phyloP scores from a whole-genome alignment of 495 filamentous ascomycete species.

The Tuber magnatum region DNA sequence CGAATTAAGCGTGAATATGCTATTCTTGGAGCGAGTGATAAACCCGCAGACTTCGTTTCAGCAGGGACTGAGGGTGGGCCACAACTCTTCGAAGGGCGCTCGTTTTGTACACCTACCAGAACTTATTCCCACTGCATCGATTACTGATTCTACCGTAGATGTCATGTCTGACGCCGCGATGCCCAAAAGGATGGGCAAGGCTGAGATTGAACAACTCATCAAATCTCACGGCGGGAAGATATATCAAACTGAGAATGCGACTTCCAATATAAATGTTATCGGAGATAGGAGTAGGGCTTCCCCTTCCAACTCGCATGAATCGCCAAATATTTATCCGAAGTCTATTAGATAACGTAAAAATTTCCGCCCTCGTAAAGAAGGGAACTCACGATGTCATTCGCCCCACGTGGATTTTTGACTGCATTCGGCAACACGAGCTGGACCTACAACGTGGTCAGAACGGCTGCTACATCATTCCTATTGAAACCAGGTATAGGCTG shows the following conservation, averaged over 20 bases:
- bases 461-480: conserved; percentile 36
- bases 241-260: conserved; percentile 62
- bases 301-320: background rate
- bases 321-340: conserved; percentile 6
- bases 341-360: conserved; percentile 63
- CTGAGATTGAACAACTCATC: conserved; percentile 74
- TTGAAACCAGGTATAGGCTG: conserved; percentile 18
- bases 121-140: background rate
- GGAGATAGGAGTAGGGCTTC: conserved; percentile 60
- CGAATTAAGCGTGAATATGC: conserved; percentile 59
- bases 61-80: conserved; percentile 42
- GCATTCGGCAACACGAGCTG: conserved; percentile 44
- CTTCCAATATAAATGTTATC: conserved; percentile 58
- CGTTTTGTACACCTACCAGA: conserved; percentile 57
- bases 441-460: conserved; percentile 36
- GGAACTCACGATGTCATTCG: conserved; percentile 63
- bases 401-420: conserved; percentile 80
- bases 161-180: conserved; percentile 55
- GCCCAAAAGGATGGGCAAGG: conserved; percentile 63
- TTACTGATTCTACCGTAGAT: conserved; percentile 43
- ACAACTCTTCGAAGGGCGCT: conserved; percentile 63
- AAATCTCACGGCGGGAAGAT: conserved; percentile 83
- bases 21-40: conserved; percentile 62
- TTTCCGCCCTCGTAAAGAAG: conserved; percentile 68
- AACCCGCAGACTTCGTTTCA: conserved; percentile 24